phyloP scores from a whole-genome alignment of 805 yeast genomes.

The Wickerhamiella hasegawae region DNA sequence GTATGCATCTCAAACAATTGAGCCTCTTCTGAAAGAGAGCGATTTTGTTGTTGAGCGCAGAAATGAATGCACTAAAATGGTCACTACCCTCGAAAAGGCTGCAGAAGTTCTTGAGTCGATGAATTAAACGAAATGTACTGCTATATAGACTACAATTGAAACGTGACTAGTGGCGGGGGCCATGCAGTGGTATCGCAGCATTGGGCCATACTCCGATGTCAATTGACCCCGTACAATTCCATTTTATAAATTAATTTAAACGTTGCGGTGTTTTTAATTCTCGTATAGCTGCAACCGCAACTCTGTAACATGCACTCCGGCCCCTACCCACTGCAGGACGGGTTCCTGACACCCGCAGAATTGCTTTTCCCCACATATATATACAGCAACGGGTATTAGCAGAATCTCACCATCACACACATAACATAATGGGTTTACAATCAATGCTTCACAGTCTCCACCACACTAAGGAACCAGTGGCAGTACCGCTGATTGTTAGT shows the following conservation, averaged over 20 bases:
- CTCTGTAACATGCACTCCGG: no score
- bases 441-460: constrained; percentile 12
- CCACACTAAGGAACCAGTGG: constrained; percentile 12
- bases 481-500: constrained; percentile 18
- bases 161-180: neutral
- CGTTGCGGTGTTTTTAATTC: no score
- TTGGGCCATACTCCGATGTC: neutral
- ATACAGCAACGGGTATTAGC: no score
- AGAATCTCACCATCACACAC: no score
- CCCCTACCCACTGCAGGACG: no score
- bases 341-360: no score
- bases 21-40: constrained; percentile 73
- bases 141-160: neutral
- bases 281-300: no score
- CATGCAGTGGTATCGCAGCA: neutral
- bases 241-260: neutral
- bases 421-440: constrained; percentile 17
- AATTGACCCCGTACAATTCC: neutral
- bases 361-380: no score
- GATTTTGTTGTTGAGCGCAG: constrained; percentile 87
- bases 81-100: constrained; percentile 77
- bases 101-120: constrained; percentile 53
- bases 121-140: constrained; percentile 4
- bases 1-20: constrained; percentile 54
- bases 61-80: constrained; percentile 90